Evolutionary conservation across 768 basidiomycete species (phyloP), one percentile per base, ranked within the genome.

Genomic region (Serendipita sp.): DNA sequence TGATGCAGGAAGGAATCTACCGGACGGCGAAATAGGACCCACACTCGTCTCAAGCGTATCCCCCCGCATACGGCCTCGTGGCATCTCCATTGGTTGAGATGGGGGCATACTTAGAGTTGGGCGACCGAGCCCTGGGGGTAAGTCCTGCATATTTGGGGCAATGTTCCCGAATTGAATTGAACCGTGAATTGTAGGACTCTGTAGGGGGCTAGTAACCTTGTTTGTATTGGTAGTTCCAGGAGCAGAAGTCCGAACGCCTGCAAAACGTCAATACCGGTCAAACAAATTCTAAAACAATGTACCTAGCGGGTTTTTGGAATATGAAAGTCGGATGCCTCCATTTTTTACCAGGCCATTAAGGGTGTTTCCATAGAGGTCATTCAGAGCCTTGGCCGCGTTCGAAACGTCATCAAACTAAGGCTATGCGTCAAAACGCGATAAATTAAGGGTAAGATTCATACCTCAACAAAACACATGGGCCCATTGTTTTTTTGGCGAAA

Each of bases 381-480:
- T 83, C 70, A 98, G 79, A n/a, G 95, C 89, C 72, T 82, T 84
- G 5, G 90, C 85, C 8, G 96, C 96, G 71, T 78, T 83, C 8
- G 78, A 74, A 24, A 96, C 91, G 72, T 94, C 92, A 65, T 96
- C 91, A 69, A 98, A 99, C 89, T 94, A 71, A 4, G 66, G 45
- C 63, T 45, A 60, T 62, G 65, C 45, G 47, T 66, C 28, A 69
- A 30, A 53, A 54, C 32, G 30, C 45, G 18, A 24, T 3, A 60
- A 7, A 63, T 62, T 54, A 63, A 51, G 37, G 3, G 54, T 3
- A 63, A 54, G 32, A 67, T 70, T 68, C 73, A 30, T 70, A 92
- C 91, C 85, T 99, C 96, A 51, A 98, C 93, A 73, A 98, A 98
- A 74, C 96, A 98, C 94, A 98, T 98, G 5, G 95, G 95, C 0